Base-by-base conservation (phyloP, 106 monocot species). In the Apostasia shenzhenica region DNA sequence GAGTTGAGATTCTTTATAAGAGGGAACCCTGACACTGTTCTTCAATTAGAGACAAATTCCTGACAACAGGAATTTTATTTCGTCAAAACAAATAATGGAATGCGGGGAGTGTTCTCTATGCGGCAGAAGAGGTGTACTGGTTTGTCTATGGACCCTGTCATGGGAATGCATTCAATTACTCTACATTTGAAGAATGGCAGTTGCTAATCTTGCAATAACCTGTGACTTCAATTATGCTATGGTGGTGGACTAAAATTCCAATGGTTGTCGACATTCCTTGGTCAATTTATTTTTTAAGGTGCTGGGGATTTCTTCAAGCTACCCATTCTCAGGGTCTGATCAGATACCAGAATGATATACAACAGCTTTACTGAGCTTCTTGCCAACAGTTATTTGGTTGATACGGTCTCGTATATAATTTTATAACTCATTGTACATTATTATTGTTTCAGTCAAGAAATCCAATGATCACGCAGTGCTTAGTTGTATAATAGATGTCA, bases 1-100 rank as follows among this genome's bases (percentile, higher is more conserved):
- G 97, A 99, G 66, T 73, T 99, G 58, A 82, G 71, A 48, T 59
- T 69, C 43, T 99, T 99, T 57, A 61, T 99, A 37, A 70, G 50
- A 63, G 92, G 97, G 14, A 78, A 80, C 59, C 70, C 72, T 6
- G 81, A 82, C 68, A 84, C 81, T 42, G 43, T 77, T 75, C 73
- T 79, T 46, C 82, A 69, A 45, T 66, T 85, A 10, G 70, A 92
- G 70, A 68, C 78, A 47, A 67, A 54, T 67, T 79, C 87, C 43
- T 87, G 76, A 88, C 45, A 50, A 45, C 26, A 26, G 26, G 26
- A 26, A 26, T 26, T 26, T 26, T 26, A 26, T 26, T 26, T 26
- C 26, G 26, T 26, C 26, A 26, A 26, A 26, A 26, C 26, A 26
- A 26, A 26, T 26, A 26, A 26, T 26, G 26, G 26, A 26, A 26